Conservation (phyloP, 208 protist species). For the Trypanosoma melophagium region DNA sequence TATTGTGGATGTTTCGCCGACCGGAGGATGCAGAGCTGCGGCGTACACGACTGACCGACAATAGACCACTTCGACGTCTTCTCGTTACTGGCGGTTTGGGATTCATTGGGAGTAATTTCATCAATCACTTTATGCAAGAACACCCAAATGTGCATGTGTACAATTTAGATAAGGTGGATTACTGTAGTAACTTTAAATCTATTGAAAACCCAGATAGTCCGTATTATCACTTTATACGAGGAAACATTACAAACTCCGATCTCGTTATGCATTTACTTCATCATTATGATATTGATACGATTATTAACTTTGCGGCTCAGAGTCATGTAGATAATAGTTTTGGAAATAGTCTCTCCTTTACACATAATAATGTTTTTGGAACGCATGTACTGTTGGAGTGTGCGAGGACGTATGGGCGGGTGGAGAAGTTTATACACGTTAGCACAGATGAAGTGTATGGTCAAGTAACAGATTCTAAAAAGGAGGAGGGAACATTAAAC, state of each 20-base stretch:
- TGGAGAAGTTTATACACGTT: slow-evolving; percentile 94
- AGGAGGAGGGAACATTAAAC: slow-evolving; percentile 63
- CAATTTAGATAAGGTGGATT: slow-evolving; percentile 91
- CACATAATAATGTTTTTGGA: slow-evolving; percentile 91
- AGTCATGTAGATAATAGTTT: slow-evolving; percentile 95
- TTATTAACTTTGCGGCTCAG: slow-evolving; percentile 95
- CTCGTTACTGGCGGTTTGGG: slow-evolving; percentile 82
- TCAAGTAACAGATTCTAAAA: slow-evolving; percentile 42
- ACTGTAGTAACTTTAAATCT: slow-evolving; percentile 79
- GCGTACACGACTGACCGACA: slow-evolving; percentile 11
- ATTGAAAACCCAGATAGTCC: slow-evolving; percentile 23
- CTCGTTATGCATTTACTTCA: slow-evolving; percentile 69
- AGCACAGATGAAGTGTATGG: slow-evolving; percentile 97
- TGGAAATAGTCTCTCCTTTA: slow-evolving; percentile 91
- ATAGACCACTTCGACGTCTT: slow-evolving; percentile 39
- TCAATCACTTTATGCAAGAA: slow-evolving; percentile 58
- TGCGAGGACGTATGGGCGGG: slow-evolving; percentile 41
- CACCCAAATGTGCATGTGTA: slow-evolving; percentile 74
- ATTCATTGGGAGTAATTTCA: slow-evolving; percentile 84
- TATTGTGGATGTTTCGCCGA: slow-evolving; percentile 25
- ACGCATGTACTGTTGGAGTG: slow-evolving; percentile 94
- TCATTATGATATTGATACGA: slow-evolving; percentile 86
- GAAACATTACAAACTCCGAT: slow-evolving; percentile 70
- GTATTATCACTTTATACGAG: slow-evolving; percentile 86
- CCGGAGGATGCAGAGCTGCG: slow-evolving; percentile 1